Conservation (phyloP, 2,329 filamentous ascomycete species). For the Ceratocystis harringtonii region DNA sequence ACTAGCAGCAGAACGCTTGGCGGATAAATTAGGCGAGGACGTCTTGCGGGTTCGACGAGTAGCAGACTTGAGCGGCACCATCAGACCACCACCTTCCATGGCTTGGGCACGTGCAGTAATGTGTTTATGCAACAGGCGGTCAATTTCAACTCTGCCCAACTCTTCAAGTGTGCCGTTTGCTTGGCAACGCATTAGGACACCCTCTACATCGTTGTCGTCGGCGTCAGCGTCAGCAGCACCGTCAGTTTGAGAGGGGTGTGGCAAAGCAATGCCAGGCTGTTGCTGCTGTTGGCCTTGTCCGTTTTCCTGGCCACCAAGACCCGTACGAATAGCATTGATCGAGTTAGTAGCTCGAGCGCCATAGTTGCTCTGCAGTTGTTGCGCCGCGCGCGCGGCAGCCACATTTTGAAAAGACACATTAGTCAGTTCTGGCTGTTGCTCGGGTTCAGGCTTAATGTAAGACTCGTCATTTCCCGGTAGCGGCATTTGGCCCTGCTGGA, state of each 20-base stretch:
- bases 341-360: constrained; percentile 50
- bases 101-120: constrained; percentile 49
- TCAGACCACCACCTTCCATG: constrained; percentile 61
- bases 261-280: constrained; percentile 22
- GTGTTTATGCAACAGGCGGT: constrained; percentile 52
- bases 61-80: constrained; percentile 53
- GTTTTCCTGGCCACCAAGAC: constrained; percentile 24
- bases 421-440: constrained; percentile 9
- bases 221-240: constrained; percentile 51
- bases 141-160: constrained; percentile 48
- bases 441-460: constrained; percentile 16
- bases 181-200: constrained; percentile 43
- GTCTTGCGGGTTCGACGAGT: constrained; percentile 21
- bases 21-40: background rate
- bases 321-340: constrained; percentile 45
- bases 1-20: constrained; percentile 30
- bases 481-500: constrained; percentile 21
- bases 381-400: constrained; percentile 40
- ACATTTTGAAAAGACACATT: constrained; percentile 23
- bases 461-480: constrained; percentile 2
- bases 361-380: constrained; percentile 43
- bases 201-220: constrained; percentile 39
- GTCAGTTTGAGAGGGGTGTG: constrained; percentile 47
- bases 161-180: constrained; percentile 38
- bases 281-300: constrained; percentile 23